Conservation (phyloP, 371 early-diverging fungal species). For the Smittium mucronatum region DNA sequence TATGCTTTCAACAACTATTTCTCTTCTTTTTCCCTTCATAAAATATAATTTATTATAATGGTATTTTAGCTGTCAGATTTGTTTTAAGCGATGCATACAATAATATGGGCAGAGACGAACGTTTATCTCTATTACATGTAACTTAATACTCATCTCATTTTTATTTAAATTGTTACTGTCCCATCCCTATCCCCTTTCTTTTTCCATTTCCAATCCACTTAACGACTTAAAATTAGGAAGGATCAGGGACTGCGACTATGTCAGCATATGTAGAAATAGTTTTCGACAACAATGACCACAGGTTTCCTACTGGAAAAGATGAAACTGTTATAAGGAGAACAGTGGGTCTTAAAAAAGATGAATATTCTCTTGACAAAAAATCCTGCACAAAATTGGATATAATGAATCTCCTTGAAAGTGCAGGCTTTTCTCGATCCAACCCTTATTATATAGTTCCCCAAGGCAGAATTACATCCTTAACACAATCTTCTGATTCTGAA, state of each 20-base stretch:
- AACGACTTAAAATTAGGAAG: too few relatives aligned
- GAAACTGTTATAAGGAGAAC: slow-evolving; percentile 83
- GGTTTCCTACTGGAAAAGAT: slow-evolving; percentile 91
- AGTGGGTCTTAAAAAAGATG: slow-evolving; percentile 92
- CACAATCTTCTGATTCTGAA: slow-evolving; percentile 86
- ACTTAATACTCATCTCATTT: slow-evolving; percentile 19
- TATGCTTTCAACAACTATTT: slow-evolving; percentile 11
- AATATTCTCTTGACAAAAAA: slow-evolving; percentile 92
- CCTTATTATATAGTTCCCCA: slow-evolving; percentile 99
- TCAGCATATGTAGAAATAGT: slow-evolving; percentile 95
- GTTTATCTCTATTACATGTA: slow-evolving; percentile 76
- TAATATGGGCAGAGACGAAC: slow-evolving; percentile 82
- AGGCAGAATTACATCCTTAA: slow-evolving; percentile 84
- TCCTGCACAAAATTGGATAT: slow-evolving; percentile 78
- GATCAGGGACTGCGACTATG: slow-evolving; percentile 81
- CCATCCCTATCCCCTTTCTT: slow-evolving; percentile 16
- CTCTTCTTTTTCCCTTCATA: background rate
- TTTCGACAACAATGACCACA: slow-evolving; percentile 90
- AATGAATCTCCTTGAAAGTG: slow-evolving; percentile 86
- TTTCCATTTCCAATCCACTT: background rate
- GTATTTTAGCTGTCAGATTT: slow-evolving; percentile 72
- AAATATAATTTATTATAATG: background rate
- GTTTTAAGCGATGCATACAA: slow-evolving; percentile 92
- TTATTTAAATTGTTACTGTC: slow-evolving; percentile 24
- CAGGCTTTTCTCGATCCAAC: slow-evolving; percentile 95